A percentile compares a stretch with the other conserved stretches of the same genome.
Evolutionary conservation across 164 flowering plant species (phyloP).

Genomic region (Chimonanthus salicifolius): DNA sequence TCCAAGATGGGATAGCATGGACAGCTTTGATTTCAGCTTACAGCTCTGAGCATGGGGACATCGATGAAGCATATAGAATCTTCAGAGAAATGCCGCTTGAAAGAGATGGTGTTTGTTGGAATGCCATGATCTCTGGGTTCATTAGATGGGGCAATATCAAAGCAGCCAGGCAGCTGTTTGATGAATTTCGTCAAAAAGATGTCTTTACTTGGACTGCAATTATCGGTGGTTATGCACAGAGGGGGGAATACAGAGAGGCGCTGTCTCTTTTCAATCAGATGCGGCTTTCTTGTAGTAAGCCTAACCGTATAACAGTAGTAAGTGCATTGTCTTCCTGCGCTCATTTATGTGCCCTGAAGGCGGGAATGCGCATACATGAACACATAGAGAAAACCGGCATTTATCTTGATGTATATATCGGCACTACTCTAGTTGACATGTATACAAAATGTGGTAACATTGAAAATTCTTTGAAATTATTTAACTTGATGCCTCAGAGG

Average conservation of each 20-base stretch:
- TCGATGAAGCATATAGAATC: not conserved
- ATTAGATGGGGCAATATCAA: slow-evolving; percentile 3
- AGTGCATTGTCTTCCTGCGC: slow-evolving; percentile 6
- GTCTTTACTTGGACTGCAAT: slow-evolving; percentile 2
- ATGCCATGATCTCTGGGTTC: slow-evolving; percentile 2
- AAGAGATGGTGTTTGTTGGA: not conserved
- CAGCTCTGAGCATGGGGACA: no score
- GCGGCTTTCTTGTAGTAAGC: not conserved
- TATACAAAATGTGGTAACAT: slow-evolving; percentile 9
- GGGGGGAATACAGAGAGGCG: slow-evolving; percentile 5
- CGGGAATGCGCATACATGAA: slow-evolving; percentile 4
- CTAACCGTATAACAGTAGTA: slow-evolving; percentile 7
- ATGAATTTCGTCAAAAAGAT: not conserved
- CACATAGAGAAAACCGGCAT: slow-evolving; percentile 5
- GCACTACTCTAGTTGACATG: slow-evolving; percentile 3
- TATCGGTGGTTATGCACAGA: not conserved
- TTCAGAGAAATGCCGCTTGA: not conserved
- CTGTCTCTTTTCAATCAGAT: slow-evolving; percentile 3
- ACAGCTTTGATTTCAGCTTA: not conserved
- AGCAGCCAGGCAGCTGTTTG: not conserved
- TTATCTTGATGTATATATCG: slow-evolving; percentile 3
- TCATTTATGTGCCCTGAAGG: slow-evolving; percentile 1
- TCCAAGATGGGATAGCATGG: not conserved
- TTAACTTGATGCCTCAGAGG: slow-evolving; percentile 1
- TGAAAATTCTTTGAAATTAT: slow-evolving; percentile 3